Evolutionary conservation across 108 stramenopile species (phyloP), one percentile per base, ranked within the genome.

Genomic region (Skeletonema grethae): DNA sequence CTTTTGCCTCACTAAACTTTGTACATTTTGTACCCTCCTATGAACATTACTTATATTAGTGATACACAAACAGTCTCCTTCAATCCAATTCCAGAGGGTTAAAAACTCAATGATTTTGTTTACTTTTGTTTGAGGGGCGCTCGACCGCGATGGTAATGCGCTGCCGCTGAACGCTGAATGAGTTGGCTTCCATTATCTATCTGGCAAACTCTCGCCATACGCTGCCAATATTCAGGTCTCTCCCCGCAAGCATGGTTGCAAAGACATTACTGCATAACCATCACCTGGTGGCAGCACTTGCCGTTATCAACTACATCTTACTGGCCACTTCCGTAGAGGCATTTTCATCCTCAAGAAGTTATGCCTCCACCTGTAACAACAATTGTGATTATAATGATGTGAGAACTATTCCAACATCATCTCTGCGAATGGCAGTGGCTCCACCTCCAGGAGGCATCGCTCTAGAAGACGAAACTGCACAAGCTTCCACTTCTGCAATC

Each of bases 361-460:
- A 10, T 38, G 50, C 50, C n/a, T 53, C 50, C 50, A 53, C 50
- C 22, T 53, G 50, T 53, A 53, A 22, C 4, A 22, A 24, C 22
- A 4, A 4, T 1, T 53, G 4, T 9, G n/a, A n/a, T n/a, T n/a
- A n/a, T n/a, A n/a, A n/a, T 7, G 2, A 3, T 8, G 6, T n/a
- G n/a, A n/a, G 7, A 34, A 53, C 46, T 48, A 48, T n/a, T n/a
- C n/a, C 16, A 18, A 53, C 50, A 2, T 24, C 50, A 53, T 24
- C 50, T 53, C 50, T 53, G 24, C 50, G 50, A 20, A 53, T 53
- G 50, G 50, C 50, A 24, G 50, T 53, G 50, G 48, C 43, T 0
- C 63, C 63, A 5, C 63, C 63, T 22, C 63, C 63, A 56, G 63
- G 63, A 50, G 63, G 63, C 12, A 50, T 64, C n/a, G 48, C 63